phyloP scores from a whole-genome alignment of 495 filamentous ascomycete species.

The Glonium stellatum region DNA sequence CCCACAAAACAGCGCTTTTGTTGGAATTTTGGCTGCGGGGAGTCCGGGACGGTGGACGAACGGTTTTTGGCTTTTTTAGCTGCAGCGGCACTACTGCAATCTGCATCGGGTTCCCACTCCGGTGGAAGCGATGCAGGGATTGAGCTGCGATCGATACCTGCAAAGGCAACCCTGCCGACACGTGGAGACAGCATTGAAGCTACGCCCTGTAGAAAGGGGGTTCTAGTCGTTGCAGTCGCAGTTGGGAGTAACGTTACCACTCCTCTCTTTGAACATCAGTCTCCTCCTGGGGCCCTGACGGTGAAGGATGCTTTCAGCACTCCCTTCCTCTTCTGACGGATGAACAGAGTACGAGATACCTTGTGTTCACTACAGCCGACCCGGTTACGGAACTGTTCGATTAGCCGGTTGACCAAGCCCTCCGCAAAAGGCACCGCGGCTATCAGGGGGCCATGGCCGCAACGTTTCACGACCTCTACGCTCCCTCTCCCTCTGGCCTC shows the following conservation, averaged over 20 bases:
- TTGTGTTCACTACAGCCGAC: neutral
- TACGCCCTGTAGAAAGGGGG: constrained; percentile 15
- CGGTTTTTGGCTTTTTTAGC: neutral
- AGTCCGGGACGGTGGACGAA: constrained; percentile 10
- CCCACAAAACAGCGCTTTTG: constrained; percentile 3
- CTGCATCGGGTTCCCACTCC: constrained; percentile 10
- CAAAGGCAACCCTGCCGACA: constrained; percentile 18
- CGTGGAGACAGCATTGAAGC: constrained; percentile 16
- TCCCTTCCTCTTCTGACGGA: neutral
- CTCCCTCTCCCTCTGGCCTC: neutral
- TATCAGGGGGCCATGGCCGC: neutral
- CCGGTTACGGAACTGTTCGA: constrained; percentile 2
- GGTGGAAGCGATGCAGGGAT: constrained; percentile 15
- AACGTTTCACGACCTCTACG: constrained; percentile 15
- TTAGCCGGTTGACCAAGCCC: constrained; percentile 4
- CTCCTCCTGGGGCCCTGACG: neutral
- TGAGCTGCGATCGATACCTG: constrained; percentile 5
- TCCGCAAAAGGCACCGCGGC: constrained; percentile 10
- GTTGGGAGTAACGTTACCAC: neutral
- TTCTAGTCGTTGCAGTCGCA: neutral
- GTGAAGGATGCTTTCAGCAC: neutral
- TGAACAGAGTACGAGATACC: constrained; percentile 4
- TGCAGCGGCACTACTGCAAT: constrained; percentile 5
- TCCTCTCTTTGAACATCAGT: neutral
- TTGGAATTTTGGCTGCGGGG: constrained; percentile 16